Percentiles rank a stretch among this genome's conserved stretches.
Evolutionary conservation across 352 stramenopile species (phyloP).

Genomic region (Phytophthora macrochlamydospora): DNA sequence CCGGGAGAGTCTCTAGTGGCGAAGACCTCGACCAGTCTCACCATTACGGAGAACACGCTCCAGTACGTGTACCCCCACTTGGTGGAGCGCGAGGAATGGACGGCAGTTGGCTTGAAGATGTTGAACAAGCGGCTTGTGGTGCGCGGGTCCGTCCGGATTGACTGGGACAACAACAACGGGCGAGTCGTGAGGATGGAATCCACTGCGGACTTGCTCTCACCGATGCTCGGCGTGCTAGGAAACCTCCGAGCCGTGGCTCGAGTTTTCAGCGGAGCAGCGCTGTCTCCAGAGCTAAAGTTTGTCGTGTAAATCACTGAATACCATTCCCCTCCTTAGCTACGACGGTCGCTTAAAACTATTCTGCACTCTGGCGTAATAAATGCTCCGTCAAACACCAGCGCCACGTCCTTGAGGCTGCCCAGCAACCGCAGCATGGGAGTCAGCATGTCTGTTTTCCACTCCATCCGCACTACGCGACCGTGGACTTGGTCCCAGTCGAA

Average conservation of each 20-base stretch:
- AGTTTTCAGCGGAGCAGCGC: not conserved
- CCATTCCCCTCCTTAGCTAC: not conserved
- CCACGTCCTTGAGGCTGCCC: conserved; percentile 3
- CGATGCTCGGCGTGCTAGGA: conserved; percentile 1
- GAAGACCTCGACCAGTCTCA: not conserved
- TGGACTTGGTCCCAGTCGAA: conserved; percentile 19
- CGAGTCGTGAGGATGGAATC: conserved; percentile 2
- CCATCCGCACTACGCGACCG: conserved; percentile 5
- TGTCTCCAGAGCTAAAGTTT: not conserved
- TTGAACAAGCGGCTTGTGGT: not conserved
- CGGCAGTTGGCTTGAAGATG: not conserved
- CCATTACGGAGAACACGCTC: conserved; percentile 9
- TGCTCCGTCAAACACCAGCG: conserved; percentile 4
- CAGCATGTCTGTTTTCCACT: conserved; percentile 9
- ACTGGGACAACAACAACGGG: not conserved
- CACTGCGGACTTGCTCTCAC: conserved; percentile 7
- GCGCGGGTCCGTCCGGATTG: conserved; percentile 2
- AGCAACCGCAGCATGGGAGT: conserved; percentile 13
- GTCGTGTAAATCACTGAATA: not conserved
- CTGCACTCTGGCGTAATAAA: not conserved
- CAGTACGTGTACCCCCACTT: conserved; percentile 5
- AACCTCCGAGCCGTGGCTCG: conserved; percentile 1
- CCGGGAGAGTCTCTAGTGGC: not conserved
- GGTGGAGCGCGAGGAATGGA: not conserved
- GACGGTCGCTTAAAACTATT: not conserved